Conservation (phyloP, 2,329 filamentous ascomycete species). For the Aspergillus pseudoviridinutans region DNA sequence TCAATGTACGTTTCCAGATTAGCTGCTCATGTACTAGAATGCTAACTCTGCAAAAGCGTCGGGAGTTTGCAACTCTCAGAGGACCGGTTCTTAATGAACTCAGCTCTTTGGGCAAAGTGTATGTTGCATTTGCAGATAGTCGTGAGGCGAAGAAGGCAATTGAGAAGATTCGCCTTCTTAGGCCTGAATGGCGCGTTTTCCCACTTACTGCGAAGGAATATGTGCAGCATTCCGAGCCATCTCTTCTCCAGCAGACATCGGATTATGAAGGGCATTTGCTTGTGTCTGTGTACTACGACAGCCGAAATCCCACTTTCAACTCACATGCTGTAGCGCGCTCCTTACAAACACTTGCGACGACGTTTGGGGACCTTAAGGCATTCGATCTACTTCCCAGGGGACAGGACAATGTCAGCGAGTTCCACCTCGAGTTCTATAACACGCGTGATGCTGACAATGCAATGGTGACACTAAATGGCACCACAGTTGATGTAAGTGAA, state of each 20-base stretch:
- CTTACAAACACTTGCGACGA: conserved; percentile 33
- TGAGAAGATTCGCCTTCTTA: conserved; percentile 43
- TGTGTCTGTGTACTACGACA: conserved; percentile 46
- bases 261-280: conserved; percentile 55
- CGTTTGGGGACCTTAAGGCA: conserved; percentile 37
- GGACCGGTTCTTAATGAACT: conserved; percentile 36
- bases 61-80: conserved; percentile 35
- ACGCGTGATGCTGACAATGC: conserved; percentile 34
- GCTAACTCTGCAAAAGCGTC: conserved; percentile 20
- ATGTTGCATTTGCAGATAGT: conserved; percentile 58
- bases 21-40: neutral
- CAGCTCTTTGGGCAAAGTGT: conserved; percentile 42
- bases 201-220: conserved; percentile 47
- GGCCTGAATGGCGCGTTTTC: conserved; percentile 46
- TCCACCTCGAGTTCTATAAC: conserved; percentile 40
- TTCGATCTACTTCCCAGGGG: conserved; percentile 26
- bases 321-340: conserved; percentile 46
- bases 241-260: conserved; percentile 27
- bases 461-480: conserved; percentile 32
- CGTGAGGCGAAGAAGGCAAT: conserved; percentile 54
- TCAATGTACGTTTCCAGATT: conserved; percentile 31
- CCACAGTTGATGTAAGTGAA: conserved; percentile 31
- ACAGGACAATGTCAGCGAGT: conserved; percentile 31
- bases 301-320: conserved; percentile 24
- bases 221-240: conserved; percentile 33